A percentile compares a stretch with the other conserved stretches of the same genome.
Evolutionary conservation across 768 basidiomycete genomes (phyloP).

Genomic region (Mycena chlorophos): DNA sequence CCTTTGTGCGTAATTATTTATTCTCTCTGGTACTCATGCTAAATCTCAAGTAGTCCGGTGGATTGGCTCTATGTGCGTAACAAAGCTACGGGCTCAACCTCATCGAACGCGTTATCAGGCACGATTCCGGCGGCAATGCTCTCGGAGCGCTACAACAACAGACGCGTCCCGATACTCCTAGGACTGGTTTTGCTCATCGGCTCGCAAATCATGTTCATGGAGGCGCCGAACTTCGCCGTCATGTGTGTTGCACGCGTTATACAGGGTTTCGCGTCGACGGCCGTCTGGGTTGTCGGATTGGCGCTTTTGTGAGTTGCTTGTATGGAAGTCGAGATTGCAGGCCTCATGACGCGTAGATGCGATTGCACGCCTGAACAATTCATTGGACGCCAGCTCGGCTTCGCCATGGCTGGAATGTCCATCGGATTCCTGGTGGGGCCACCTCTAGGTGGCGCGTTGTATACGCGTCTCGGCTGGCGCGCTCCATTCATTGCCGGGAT

Average conservation of each 20-base stretch:
- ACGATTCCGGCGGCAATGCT: constrained; percentile 60
- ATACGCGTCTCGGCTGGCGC: constrained; percentile 55
- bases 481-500: constrained; percentile 61
- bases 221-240: constrained; percentile 53
- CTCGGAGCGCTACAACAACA: constrained; percentile 50
- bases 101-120: no score
- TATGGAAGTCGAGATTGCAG: background rate
- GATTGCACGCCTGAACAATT: constrained; percentile 52
- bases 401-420: constrained; percentile 51
- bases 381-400: constrained; percentile 57
- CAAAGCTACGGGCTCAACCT: no score
- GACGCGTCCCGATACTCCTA: constrained; percentile 49
- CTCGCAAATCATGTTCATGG: constrained; percentile 63
- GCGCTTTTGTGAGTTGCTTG: constrained; percentile 49
- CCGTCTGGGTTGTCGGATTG: constrained; percentile 64
- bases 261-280: constrained; percentile 60
- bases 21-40: background rate
- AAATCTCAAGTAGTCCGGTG: constrained; percentile 47
- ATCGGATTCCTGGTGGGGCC: constrained; percentile 54
- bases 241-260: constrained; percentile 61
- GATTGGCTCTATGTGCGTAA: constrained; percentile 52
- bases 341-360: constrained; percentile 38
- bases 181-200: constrained; percentile 53
- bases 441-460: constrained; percentile 58
- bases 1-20: constrained; percentile 44